Base-by-base conservation (phyloP, 768 basidiomycete genomes). In the Podaxis sp. region DNA sequence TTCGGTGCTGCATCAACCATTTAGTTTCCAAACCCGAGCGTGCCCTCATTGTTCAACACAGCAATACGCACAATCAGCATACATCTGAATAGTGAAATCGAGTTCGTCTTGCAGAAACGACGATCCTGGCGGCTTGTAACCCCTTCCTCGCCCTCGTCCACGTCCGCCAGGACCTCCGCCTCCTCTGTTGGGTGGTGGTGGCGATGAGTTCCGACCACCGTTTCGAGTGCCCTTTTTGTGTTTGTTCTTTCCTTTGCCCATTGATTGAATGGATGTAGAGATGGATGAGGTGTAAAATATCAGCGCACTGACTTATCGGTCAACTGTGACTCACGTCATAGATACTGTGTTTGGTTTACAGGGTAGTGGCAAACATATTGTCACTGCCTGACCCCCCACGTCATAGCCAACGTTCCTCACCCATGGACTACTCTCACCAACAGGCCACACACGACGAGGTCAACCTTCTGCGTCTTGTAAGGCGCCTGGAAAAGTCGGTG, bases 1-100 rank as follows among this genome's bases (percentile, higher is more conserved):
- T 62, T 51, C 6, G 61, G 33, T 11, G 61, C 61, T 62, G 28
- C 22, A 37, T 36, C 11, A 8, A 37, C 5, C 10, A 7, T 20
- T 48, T 24, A 48, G 46, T 20, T 13, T 20, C 17, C 17, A 26
- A 37, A 8, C 7, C 13, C 1, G 10, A 22, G 12, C 13, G 12
- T 11, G 5, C 20, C 13, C 24, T 33, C 10, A 5, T 33, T 11
- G 6, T 26, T 13, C 51, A 33, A 22, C 36, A 24, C 24, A 36
- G 40, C 26, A 17, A 38, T 52, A 66, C 71, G 51, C 53, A 74
- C 71, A 68, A 66, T 74, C 62, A 15, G 70, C 68, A 65, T 64
- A 70, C 65, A 66, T 66, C 20, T 65, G 61, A 8, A 71, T 17
- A 26, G 58, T 72, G 54, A 72, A 69, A 44, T 70, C 67, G 3